Base-by-base conservation (phyloP, 2,329 filamentous ascomycete species). In the Colletotrichum incanum region DNA sequence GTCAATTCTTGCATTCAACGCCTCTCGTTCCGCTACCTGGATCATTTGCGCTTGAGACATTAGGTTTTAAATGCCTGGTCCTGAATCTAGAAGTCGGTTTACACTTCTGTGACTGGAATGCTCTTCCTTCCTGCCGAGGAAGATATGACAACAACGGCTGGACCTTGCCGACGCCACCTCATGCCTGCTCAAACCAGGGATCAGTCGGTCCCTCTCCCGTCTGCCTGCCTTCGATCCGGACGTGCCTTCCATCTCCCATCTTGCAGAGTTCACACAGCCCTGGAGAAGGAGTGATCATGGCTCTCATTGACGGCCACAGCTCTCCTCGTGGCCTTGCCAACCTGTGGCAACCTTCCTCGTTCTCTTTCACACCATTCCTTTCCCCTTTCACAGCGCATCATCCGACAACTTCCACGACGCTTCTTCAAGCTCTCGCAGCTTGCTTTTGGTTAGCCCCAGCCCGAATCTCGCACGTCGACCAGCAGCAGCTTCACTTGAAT, bases 401-500 rank as follows among this genome's bases (percentile, higher is more conserved):
- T 59, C 39, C 37, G 26, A 59, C 64, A 28, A 41, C 28, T 31
- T 60, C 39, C 18, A 23, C 41, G 26, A 26, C 37, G 59, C 52
- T 47, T 62, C 31, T 64, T 43, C 65, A 43, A 28, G 41, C 37
- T 62, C 67, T 60, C 34, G 18, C 62, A 39, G 67, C 62, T 68
- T 31, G 56, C 67, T 75, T 72, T 65, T 73, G 66, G 72, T 72
- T 74, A 74, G 61, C 71, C 58, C 31, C 52, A 64, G 20, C 5
- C 61, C 37, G 26, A 6, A 23, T 45, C 7, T 50, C 49, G n/a
- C 37, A 69, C 59, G 34, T 59, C 26, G 43, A 64, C 62, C 65
- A 50, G 12, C 60, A 52, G 65, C 72, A 74, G 70, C 65, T 58
- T 74, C 72, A 74, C 37, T 64, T 65, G 55, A 73, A 74, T 74